Base-by-base conservation (phyloP, 2,329 filamentous ascomycete species). In the Pyrenochaeta sp. region DNA sequence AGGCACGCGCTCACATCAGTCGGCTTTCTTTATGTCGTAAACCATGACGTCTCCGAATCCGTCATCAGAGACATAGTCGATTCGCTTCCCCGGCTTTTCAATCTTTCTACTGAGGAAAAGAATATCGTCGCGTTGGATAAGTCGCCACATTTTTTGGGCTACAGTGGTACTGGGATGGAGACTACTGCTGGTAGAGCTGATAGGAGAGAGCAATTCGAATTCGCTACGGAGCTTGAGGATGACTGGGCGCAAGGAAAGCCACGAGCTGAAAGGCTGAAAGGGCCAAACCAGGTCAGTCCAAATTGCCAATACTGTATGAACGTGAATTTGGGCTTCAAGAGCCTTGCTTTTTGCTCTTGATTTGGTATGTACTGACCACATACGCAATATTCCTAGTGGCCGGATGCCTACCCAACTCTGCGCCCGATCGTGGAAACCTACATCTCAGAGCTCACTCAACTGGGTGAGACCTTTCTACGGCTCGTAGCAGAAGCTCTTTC, bases 61-160 rank as follows among this genome's bases (percentile, higher is more conserved):
- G 31, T 44, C 14, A 57, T 50, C 33, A 15, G 33, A n/a, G 35
- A 31, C 29, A 36, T 57, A 17, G 39, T 52, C 6, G 37, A 52
- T 9, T 64, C 68, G 10, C 68, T 84, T 3, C 82, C 82, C 4
- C 14, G 0, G 36, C 73, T 85, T 6, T 85, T 85, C 54, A 62
- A 68, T 1, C n/a, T 58, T 7, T 33, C 51, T 15, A 15, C 14
- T n/a, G 20, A 51, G 1, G 51, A 55, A 11, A 58, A 61, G 33
- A 18, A 36, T 18, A 5, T 35, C 31, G 45, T 53, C 2, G 42
- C 36, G 7, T 12, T 53, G n/a, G 30, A 35, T 3, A 82, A 85
- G 17, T 86, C 83, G 1, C 83, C 85, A 14, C 85, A 87, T 63
- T 87, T 88, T 48, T 73, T 87, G 1, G 85, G 85, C 0, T 87